Base-by-base conservation (phyloP, 108 stramenopile species). In the Cyclostephanos invisitatus region DNA sequence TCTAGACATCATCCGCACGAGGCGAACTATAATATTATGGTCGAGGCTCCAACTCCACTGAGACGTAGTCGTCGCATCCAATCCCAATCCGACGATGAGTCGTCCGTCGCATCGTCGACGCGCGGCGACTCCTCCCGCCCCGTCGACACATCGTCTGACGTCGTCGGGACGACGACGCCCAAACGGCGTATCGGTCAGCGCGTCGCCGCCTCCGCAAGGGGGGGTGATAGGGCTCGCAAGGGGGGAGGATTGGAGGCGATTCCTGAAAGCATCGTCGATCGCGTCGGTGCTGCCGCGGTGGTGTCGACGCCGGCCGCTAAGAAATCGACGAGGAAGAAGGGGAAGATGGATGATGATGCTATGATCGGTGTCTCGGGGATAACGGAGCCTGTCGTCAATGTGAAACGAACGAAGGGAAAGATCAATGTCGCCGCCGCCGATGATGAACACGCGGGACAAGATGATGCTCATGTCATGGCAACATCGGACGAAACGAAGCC, bases 231-330 rank as follows among this genome's bases (percentile, higher is more conserved):
- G 3, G 14, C 49, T n/a, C n/a, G n/a, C 21, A 47, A 11, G 20
- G 21, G 4, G 28, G 14, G 27, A 22, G 60, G 49, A 36, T 67
- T 74, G 47, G 73, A 67, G 29, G 65, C 44, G 5, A 74, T 74
- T 40, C 65, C 73, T 0, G 73, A 74, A 55, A 47, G 22, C 48
- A 74, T 67, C 55, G 61, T 58, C 36, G 59, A n/a, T n/a, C n/a
- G n/a, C n/a, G n/a, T n/a, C 20, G 61, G 38, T 14, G 14, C 25
- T 18, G 9, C 27, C 20, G 70, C 12, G 18, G 42, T n/a, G 29
- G 59, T 4, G 4, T 32, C 70, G 17, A 21, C 46, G 6, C 44
- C 70, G 37, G 62, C 44, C 18, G n/a, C n/a, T n/a, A n/a, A n/a
- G n/a, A 28, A 35, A 38, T 38, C 60, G 28, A 3, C 36, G 24